Percentiles rank a stretch among this genome's conserved stretches.
Evolutionary conservation across 2,329 filamentous ascomycete genomes (phyloP).

Genomic region (Ascochyta lentis): DNA sequence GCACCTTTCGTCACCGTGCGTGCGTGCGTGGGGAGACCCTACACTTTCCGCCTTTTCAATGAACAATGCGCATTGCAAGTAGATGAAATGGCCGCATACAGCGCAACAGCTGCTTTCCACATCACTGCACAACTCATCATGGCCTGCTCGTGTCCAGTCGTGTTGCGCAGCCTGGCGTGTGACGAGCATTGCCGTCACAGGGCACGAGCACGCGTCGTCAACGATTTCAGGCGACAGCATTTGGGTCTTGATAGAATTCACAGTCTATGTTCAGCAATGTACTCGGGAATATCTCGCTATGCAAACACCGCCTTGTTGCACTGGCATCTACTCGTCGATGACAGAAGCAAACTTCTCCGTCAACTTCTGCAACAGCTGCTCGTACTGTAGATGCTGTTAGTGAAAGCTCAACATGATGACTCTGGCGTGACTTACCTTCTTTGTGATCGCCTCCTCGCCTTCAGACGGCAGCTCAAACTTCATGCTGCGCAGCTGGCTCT

Average conservation of each 20-base stretch:
- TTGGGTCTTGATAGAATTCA: constrained; percentile 33
- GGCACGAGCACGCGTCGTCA: constrained; percentile 45
- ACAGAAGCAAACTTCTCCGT: constrained; percentile 97
- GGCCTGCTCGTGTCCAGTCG: background rate
- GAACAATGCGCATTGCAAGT: background rate
- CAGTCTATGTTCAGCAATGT: constrained; percentile 35
- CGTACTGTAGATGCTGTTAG: constrained; percentile 71
- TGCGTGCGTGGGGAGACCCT: background rate
- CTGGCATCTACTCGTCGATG: constrained; percentile 77
- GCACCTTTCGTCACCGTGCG: constrained; percentile 4
- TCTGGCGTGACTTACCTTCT: constrained; percentile 70
- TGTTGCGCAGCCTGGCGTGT: constrained; percentile 13
- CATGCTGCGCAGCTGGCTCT: constrained; percentile 84
- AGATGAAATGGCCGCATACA: background rate
- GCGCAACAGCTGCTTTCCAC: background rate
- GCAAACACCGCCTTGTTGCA: constrained; percentile 26
- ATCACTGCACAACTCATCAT: background rate
- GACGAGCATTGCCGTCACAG: constrained; percentile 33
- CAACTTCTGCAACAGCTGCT: constrained; percentile 89
- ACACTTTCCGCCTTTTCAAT: background rate
- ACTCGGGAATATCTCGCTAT: constrained; percentile 37
- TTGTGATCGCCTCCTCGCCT: constrained; percentile 77
- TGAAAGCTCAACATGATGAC: background rate
- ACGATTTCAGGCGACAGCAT: constrained; percentile 43
- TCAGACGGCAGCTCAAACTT: constrained; percentile 96